A percentile compares a stretch with the other conserved stretches of the same genome.
Conservation (phyloP, 2,329 filamentous ascomycete genomes). For the Metarhizium guizhouense region DNA sequence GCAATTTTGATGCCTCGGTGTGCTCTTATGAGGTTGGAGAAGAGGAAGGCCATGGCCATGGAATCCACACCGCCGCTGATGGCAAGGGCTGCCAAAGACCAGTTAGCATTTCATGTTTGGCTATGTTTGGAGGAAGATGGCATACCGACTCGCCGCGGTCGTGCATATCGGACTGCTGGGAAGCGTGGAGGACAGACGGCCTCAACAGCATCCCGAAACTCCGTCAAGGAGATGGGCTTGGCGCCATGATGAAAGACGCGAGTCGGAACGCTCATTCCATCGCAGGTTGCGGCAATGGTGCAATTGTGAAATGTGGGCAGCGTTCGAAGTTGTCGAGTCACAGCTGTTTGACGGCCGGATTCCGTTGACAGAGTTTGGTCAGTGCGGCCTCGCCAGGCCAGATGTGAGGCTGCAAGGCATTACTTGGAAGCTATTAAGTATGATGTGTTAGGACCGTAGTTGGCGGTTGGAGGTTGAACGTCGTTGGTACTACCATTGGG, state of each 20-base stretch:
- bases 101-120: background rate
- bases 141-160: slow-evolving; percentile 34
- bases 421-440: background rate
- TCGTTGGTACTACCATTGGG: background rate
- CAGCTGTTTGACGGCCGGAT: background rate
- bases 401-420: background rate
- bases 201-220: slow-evolving; percentile 39
- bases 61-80: slow-evolving; percentile 92
- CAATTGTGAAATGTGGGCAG: background rate
- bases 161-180: slow-evolving; percentile 25
- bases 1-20: slow-evolving; percentile 29
- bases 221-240: slow-evolving; percentile 26
- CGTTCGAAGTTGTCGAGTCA: background rate
- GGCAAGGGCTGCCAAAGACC: slow-evolving; percentile 52
- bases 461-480: background rate
- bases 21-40: slow-evolving; percentile 35
- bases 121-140: background rate
- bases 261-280: slow-evolving; percentile 27
- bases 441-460: background rate
- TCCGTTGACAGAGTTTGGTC: background rate
- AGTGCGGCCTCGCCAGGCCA: background rate
- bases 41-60: slow-evolving; percentile 85
- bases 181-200: slow-evolving; percentile 42
- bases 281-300: background rate
- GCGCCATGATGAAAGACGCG: slow-evolving; percentile 27